These are phyloP conservation scores for Cystofilobasidium ferigula DNA, from an alignment of 768 basidiomycete species.

Conservation along the genomic window DNA sequence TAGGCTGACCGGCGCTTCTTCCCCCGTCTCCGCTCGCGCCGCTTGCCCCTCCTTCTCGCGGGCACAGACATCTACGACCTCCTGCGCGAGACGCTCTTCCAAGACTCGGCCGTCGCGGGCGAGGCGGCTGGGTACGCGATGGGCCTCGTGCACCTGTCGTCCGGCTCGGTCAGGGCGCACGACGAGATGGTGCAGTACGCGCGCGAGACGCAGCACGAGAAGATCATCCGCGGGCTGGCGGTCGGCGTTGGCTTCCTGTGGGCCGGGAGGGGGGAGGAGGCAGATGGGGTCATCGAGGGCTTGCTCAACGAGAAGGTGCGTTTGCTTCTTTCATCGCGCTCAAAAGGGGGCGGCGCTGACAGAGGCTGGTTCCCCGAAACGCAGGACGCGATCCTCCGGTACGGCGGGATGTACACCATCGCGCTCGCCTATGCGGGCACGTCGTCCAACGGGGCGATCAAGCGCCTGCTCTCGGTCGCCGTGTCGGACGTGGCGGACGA, in stretches of 20 bases:
- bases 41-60: neutral
- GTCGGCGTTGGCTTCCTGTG: constrained; percentile 84
- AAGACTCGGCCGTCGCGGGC: constrained; percentile 88
- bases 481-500: constrained; percentile 98
- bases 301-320: constrained; percentile 76
- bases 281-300: constrained; percentile 65
- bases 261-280: constrained; percentile 86
- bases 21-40: neutral
- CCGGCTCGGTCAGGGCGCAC: constrained; percentile 62
- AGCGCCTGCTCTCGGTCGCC: constrained; percentile 83
- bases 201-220: constrained; percentile 95
- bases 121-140: constrained; percentile 95
- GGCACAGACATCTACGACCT: constrained; percentile 72
- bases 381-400: constrained; percentile 91
- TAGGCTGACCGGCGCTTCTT: neutral
- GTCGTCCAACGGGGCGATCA: constrained; percentile 82
- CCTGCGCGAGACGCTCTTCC: constrained; percentile 76
- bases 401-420: constrained; percentile 93
- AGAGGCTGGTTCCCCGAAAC: too few relatives aligned
- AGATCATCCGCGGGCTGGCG: constrained; percentile 92
- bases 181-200: constrained; percentile 96
- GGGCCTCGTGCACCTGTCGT: constrained; percentile 97
- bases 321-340: constrained; percentile 1
- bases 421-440: constrained; percentile 96
- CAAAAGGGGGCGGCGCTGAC: neutral